phyloP scores from a whole-genome alignment of 2,329 filamentous ascomycete species.

The Xylariaceae sp. region DNA sequence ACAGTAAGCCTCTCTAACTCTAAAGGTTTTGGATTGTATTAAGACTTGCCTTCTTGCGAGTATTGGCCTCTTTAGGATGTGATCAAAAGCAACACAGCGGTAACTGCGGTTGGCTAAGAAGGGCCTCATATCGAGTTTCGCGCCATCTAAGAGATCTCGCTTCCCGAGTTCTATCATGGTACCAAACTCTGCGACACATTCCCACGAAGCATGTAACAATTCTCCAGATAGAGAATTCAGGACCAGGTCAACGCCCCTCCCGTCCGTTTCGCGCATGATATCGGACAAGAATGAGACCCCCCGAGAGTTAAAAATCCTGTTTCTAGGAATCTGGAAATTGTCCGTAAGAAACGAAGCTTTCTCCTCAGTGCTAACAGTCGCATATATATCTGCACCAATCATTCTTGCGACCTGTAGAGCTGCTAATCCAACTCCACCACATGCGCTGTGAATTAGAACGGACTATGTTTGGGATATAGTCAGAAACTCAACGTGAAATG shows the following conservation, averaged over 20 bases:
- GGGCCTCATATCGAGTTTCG: slow-evolving; percentile 51
- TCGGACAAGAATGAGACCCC: slow-evolving; percentile 24
- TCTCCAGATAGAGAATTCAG: slow-evolving; percentile 52
- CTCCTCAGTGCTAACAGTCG: slow-evolving; percentile 29
- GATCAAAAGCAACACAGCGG: slow-evolving; percentile 44
- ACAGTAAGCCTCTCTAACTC: neutral
- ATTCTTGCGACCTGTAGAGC: slow-evolving; percentile 31
- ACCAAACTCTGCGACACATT: slow-evolving; percentile 53
- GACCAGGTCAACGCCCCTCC: slow-evolving; percentile 37
- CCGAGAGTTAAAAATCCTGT: slow-evolving; percentile 32
- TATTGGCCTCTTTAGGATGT: neutral
- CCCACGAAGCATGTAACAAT: slow-evolving; percentile 50
- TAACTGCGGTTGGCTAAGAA: slow-evolving; percentile 50
- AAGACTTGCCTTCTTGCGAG: neutral
- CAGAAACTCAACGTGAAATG: too few relatives aligned
- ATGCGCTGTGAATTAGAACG: slow-evolving; percentile 33
- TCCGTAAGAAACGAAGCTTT: slow-evolving; percentile 28
- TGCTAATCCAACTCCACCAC: slow-evolving; percentile 33
- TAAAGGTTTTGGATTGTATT: too few relatives aligned
- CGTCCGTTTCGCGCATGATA: slow-evolving; percentile 29
- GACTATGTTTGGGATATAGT: too few relatives aligned
- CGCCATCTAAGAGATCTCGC: slow-evolving; percentile 49
- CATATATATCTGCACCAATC: slow-evolving; percentile 31
- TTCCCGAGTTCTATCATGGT: slow-evolving; percentile 56
- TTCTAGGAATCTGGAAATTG: slow-evolving; percentile 25